These are phyloP conservation scores for Candida tibetensis DNA, from an alignment of 805 yeast species.

Conservation along the genomic window DNA sequence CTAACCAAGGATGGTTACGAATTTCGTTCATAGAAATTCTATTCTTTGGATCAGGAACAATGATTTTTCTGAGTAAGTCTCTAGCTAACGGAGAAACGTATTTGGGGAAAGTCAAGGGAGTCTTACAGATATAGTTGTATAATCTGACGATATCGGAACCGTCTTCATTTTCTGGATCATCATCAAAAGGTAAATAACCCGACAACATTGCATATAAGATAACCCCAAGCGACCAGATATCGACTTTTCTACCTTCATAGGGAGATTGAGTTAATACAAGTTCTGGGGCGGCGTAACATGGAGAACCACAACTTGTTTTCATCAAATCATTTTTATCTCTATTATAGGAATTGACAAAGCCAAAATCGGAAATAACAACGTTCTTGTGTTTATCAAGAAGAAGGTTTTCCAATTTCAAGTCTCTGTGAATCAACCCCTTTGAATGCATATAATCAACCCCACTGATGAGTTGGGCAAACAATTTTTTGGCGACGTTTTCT, in stretches of 20 bases:
- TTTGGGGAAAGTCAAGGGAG: slow-evolving; percentile 94
- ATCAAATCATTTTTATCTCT: slow-evolving; percentile 64
- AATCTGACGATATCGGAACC: slow-evolving; percentile 89
- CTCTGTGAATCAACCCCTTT: slow-evolving; percentile 77
- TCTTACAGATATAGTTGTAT: slow-evolving; percentile 86
- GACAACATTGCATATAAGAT: slow-evolving; percentile 95
- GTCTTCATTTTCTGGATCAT: slow-evolving; percentile 94
- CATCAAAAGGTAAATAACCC: slow-evolving; percentile 96
- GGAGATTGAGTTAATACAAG: slow-evolving; percentile 83
- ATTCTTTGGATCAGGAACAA: slow-evolving; percentile 79
- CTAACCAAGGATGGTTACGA: slow-evolving; percentile 82
- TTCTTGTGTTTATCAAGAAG: slow-evolving; percentile 82
- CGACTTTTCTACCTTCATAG: slow-evolving; percentile 90
- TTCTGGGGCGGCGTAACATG: slow-evolving; percentile 98
- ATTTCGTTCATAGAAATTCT: slow-evolving; percentile 70
- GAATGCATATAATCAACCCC: slow-evolving; percentile 90
- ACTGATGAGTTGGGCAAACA: slow-evolving; percentile 89
- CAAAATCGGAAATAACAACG: slow-evolving; percentile 85
- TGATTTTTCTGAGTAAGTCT: slow-evolving; percentile 79
- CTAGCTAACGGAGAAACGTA: slow-evolving; percentile 87
- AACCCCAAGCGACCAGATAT: slow-evolving; percentile 96
- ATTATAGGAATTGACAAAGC: slow-evolving; percentile 85
- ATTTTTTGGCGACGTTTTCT: slow-evolving; percentile 78
- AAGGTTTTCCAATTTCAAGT: slow-evolving; percentile 70
- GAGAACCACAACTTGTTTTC: slow-evolving; percentile 96